Percentiles rank a stretch among this genome's conserved stretches.
phyloP scores from a whole-genome alignment of 805 yeast genomes.

The Kodamaea jinghongensis region DNA sequence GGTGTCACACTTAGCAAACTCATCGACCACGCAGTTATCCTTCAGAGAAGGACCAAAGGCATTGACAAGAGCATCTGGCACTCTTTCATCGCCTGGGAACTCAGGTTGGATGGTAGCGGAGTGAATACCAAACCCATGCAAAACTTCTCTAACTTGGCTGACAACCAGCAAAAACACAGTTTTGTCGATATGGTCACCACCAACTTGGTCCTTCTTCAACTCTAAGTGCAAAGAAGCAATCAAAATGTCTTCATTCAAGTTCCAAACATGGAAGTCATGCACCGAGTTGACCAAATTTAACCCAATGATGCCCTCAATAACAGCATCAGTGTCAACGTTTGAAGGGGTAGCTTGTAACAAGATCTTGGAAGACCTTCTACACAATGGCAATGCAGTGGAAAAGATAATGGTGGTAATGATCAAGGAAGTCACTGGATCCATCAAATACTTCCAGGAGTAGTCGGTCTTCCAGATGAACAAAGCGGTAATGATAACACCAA shows the following conservation, averaged over 20 bases:
- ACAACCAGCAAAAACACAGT: conserved; percentile 62
- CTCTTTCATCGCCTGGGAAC: conserved; percentile 35
- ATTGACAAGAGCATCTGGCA: conserved; percentile 12
- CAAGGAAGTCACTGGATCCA: conserved; percentile 84
- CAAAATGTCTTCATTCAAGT: conserved; percentile 77
- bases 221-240: conserved; percentile 91
- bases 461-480: conserved; percentile 91
- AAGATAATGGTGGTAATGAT: conserved; percentile 86
- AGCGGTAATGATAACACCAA: conserved; percentile 90
- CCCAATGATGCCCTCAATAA: conserved; percentile 62
- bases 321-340: conserved; percentile 71
- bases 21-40: conserved; percentile 29
- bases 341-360: conserved; percentile 91
- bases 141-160: conserved; percentile 67
- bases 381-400: conserved; percentile 86
- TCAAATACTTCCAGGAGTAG: conserved; percentile 79
- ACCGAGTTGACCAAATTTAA: conserved; percentile 77
- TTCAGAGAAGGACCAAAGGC: conserved; percentile 33
- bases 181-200: conserved; percentile 46
- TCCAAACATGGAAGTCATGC: conserved; percentile 97
- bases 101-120: conserved; percentile 97
- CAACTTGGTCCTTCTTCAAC: conserved; percentile 42
- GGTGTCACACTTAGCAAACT: conserved; percentile 30
- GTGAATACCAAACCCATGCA: conserved; percentile 83
- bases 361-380: conserved; percentile 81